Conservation (phyloP, 345 rosid genomes). For the Citropsis articulata region DNA sequence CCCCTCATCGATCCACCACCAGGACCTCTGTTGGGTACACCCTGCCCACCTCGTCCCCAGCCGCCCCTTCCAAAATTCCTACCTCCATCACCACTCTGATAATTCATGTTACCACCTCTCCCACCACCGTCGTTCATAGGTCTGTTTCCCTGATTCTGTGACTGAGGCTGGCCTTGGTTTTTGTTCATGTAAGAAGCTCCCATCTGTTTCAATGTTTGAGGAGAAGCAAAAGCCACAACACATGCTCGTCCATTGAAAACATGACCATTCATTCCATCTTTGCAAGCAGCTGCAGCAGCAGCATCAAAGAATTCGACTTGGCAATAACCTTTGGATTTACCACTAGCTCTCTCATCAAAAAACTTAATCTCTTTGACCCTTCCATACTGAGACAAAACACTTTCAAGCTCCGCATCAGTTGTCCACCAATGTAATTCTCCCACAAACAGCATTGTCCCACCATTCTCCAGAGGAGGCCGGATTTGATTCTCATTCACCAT, state of each 20-base stretch:
- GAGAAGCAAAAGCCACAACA: constrained; percentile 86
- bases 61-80: constrained; percentile 76
- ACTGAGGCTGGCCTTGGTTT: constrained; percentile 59
- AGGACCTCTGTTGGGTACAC: constrained; percentile 50
- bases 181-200: constrained; percentile 67
- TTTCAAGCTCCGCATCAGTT: constrained; percentile 80
- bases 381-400: constrained; percentile 66
- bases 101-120: constrained; percentile 69
- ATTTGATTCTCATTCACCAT: constrained; percentile 61
- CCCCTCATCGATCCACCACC: constrained; percentile 71
- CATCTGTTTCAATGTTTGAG: constrained; percentile 77
- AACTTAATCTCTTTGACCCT: constrained; percentile 80
- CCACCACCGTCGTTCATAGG: constrained; percentile 60
- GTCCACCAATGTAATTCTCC: constrained; percentile 96
- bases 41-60: constrained; percentile 75
- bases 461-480: constrained; percentile 60
- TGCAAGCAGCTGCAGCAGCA: constrained; percentile 66
- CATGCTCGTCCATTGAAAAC: constrained; percentile 75
- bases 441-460: constrained; percentile 66
- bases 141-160: constrained; percentile 67
- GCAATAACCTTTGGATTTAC: constrained; percentile 88
- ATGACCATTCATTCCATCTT: constrained; percentile 79
- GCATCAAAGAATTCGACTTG: constrained; percentile 81
- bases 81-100: constrained; percentile 66
- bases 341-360: constrained; percentile 84